Percentiles rank a stretch among this genome's conserved stretches.
Evolutionary conservation across 1,284 basidiomycete genomes (phyloP).

Genomic region (Rhodotorula sp.): DNA sequence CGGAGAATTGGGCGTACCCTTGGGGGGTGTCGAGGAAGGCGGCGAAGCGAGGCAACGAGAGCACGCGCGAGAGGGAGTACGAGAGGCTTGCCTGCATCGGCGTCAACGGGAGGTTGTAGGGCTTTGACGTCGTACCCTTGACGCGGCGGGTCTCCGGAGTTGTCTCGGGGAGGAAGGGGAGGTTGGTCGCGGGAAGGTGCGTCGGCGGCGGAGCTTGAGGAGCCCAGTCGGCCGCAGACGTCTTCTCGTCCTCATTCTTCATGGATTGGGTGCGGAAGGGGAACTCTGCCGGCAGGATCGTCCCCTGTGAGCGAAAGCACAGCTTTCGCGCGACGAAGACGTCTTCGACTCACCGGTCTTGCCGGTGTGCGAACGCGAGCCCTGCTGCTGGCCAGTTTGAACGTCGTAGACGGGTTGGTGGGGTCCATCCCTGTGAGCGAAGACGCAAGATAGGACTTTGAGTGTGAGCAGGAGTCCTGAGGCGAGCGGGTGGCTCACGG

Average conservation of each 20-base stretch:
- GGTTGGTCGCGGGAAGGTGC: not conserved
- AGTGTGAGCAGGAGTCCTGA: too few species aligned
- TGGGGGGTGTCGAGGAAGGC: constrained; percentile 27
- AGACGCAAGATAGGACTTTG: too few species aligned
- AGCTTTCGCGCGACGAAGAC: too few species aligned
- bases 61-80: constrained; percentile 27
- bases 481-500: too few species aligned
- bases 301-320: too few species aligned
- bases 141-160: not conserved
- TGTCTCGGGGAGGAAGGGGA: constrained; percentile 7
- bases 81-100: constrained; percentile 19
- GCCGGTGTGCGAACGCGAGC: too few species aligned
- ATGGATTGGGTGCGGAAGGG: not conserved
- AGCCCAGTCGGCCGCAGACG: constrained; percentile 2
- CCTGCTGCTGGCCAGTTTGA: too few species aligned
- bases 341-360: too few species aligned
- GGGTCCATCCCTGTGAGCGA: too few species aligned
- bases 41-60: constrained; percentile 26
- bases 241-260: not conserved
- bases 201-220: constrained; percentile 1
- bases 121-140: constrained; percentile 13
- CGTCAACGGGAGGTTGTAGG: constrained; percentile 16
- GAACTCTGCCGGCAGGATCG: not conserved
- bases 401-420: too few species aligned
- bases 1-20: constrained; percentile 28